Evolutionary conservation across 1,284 basidiomycete species (phyloP), one percentile per base, ranked within the genome.

Genomic region (Calocybe gambosa): DNA sequence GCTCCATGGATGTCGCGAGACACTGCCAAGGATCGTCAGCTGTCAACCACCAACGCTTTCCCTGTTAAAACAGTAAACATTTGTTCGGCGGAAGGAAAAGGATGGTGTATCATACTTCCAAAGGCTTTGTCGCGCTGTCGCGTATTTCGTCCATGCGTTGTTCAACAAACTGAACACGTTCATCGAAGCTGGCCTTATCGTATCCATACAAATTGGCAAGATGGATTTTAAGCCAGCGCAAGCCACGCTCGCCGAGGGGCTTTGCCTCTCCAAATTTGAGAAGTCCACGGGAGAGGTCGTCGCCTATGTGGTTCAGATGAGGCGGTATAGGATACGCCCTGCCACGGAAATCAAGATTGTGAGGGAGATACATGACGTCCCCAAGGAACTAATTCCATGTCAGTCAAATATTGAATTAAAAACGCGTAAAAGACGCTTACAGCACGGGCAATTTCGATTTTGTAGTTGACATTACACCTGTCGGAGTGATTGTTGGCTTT

Each of bases 21-120:
- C 89, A 95, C 66, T 99, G 95, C 93, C 94, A 99, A 7, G 93
- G 93, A 61, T 99, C 94, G 59, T 96, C 94, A 1, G 93, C 93
- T 51, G 82, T 69, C 52, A 79, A 73, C 95, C 95, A 99, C 93
- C 94, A 98, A 40, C 75, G 67, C 1, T 68, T 64, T 25, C 90
- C 91, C 71, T 83, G 26, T 8, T 19, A 4, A 21, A 28, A 8
- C 9, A 28, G 10, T 46, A 8, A 47, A 21, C 42, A 49, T 4
- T 20, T 33, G 19, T 15, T 10, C 31, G 18, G 15, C 39, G 8
- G 18, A 19, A 18, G 23, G 10, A 16, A 38, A 21, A 25, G 33
- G 16, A 45, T 43, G 44, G 2, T 43, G 38, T 31, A 9, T 64
- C 74, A 48, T 41, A 87, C 85, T n/a, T 77, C 75, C 18, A 94